These are phyloP conservation scores for Sarocladium strictum DNA, from an alignment of 2,329 filamentous ascomycete genomes.

Conservation along the genomic window DNA sequence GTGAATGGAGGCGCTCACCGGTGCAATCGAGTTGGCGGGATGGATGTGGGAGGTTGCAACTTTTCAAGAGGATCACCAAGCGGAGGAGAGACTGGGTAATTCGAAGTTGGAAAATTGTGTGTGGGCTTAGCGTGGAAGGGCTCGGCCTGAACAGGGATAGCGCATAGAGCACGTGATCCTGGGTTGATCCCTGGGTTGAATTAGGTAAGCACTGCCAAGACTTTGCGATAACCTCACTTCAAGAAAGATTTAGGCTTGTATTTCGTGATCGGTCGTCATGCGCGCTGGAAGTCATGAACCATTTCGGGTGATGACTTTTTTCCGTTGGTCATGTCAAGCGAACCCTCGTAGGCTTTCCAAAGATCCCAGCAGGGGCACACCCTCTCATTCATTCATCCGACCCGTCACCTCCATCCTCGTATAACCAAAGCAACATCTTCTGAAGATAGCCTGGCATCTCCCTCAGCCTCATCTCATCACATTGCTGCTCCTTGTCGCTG, in stretches of 20 bases:
- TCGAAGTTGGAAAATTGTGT: slow-evolving; percentile 30
- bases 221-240: not conserved
- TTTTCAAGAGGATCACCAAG: slow-evolving; percentile 20
- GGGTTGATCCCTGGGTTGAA: not conserved
- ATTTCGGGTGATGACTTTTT: no score
- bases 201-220: not conserved
- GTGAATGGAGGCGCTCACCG: slow-evolving; percentile 44
- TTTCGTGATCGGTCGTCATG: no score
- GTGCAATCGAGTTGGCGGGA: slow-evolving; percentile 40
- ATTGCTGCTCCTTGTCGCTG: not conserved
- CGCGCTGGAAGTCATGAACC: no score
- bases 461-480: slow-evolving; percentile 9
- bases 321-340: not conserved
- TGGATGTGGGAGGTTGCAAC: slow-evolving; percentile 28
- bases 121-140: slow-evolving; percentile 21
- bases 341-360: not conserved
- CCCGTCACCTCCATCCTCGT: not conserved
- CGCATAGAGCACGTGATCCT: not conserved
- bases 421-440: slow-evolving; percentile 5
- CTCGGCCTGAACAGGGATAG: not conserved
- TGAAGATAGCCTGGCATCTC: slow-evolving; percentile 12
- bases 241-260: no score
- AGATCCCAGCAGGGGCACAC: no score
- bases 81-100: slow-evolving; percentile 16
- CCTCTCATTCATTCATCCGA: no score